Percentiles rank a stretch among this genome's conserved stretches.
Evolutionary conservation across 345 rosid genomes (phyloP).

Genomic region (Fremontodendron californicum): DNA sequence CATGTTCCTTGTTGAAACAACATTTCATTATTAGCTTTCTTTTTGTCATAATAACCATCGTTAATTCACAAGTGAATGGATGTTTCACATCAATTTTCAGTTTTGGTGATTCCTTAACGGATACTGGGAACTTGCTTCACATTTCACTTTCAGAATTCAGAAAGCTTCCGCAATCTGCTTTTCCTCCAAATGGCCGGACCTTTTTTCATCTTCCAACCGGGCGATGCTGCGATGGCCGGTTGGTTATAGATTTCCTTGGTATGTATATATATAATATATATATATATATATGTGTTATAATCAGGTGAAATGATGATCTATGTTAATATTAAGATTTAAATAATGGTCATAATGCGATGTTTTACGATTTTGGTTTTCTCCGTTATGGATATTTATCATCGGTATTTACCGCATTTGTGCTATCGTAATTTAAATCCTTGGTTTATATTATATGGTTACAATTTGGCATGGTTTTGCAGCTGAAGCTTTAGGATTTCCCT

Average conservation of each 20-base stretch:
- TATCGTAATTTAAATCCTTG: too few relatives aligned
- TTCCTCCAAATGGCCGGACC: slow-evolving; percentile 45
- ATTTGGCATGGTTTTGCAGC: background rate
- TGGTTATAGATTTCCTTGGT: slow-evolving; percentile 57
- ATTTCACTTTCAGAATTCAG: slow-evolving; percentile 13
- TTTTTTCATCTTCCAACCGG: slow-evolving; percentile 46
- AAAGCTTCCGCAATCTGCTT: slow-evolving; percentile 18
- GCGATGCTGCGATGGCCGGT: slow-evolving; percentile 46
- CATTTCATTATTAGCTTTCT: background rate
- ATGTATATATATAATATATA: background rate
- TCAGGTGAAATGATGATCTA: too few relatives aligned
- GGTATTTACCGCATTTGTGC: too few relatives aligned
- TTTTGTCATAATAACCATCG: background rate
- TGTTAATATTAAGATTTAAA: too few relatives aligned
- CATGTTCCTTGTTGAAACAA: background rate
- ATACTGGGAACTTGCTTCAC: slow-evolving; percentile 38
- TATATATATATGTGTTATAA: too few relatives aligned
- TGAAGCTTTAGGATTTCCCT: background rate
- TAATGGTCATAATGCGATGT: too few relatives aligned
- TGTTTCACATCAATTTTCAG: slow-evolving; percentile 37
- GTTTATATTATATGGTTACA: background rate
- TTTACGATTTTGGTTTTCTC: too few relatives aligned
- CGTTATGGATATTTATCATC: too few relatives aligned
- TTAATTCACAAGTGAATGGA: background rate
- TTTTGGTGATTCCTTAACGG: slow-evolving; percentile 59